A percentile compares a stretch with the other conserved stretches of the same genome.
Evolutionary conservation across 2,329 filamentous ascomycete genomes (phyloP).

Genomic region (Exophiala mesophila): DNA sequence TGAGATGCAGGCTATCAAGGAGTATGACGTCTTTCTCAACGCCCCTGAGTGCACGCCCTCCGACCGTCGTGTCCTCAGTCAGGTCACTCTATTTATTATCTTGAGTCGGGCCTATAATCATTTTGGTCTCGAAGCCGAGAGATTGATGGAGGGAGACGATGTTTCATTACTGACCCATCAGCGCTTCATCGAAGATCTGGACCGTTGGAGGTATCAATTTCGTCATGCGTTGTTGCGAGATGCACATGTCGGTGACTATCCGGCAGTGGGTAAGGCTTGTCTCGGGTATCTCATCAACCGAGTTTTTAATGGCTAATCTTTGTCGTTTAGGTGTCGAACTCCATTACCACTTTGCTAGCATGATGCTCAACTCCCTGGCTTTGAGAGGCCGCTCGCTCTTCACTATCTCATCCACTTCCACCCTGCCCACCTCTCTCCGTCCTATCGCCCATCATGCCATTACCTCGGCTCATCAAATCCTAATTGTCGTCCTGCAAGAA

Average conservation of each 20-base stretch:
- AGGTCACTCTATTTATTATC: constrained; percentile 56
- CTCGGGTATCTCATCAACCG: background rate
- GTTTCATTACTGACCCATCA: constrained; percentile 41
- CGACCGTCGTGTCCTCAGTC: constrained; percentile 54
- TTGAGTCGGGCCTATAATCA: constrained; percentile 53
- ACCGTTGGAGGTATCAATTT: constrained; percentile 50
- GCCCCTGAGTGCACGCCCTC: constrained; percentile 48
- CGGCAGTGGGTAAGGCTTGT: constrained; percentile 23
- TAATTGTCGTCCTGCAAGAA: constrained; percentile 46
- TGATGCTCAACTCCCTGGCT: constrained; percentile 47
- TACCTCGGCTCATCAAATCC: constrained; percentile 43
- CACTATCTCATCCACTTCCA: constrained; percentile 35
- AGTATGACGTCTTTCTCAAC: constrained; percentile 54
- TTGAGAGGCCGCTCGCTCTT: constrained; percentile 40
- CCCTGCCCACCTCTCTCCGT: constrained; percentile 20
- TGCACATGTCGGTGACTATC: constrained; percentile 26
- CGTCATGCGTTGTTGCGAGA: constrained; percentile 27
- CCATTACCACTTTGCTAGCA: constrained; percentile 51
- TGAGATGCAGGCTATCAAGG: constrained; percentile 54
- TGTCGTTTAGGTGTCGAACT: constrained; percentile 41
- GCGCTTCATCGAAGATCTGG: constrained; percentile 45
- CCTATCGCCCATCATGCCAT: constrained; percentile 41
- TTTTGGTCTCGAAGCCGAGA: constrained; percentile 49
- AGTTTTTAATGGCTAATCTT: background rate
- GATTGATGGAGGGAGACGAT: constrained; percentile 25